Evolutionary conservation across 192 early-diverging fungal genomes (phyloP), one percentile per base, ranked within the genome.

Genomic region (Funneliformis mosseae): DNA sequence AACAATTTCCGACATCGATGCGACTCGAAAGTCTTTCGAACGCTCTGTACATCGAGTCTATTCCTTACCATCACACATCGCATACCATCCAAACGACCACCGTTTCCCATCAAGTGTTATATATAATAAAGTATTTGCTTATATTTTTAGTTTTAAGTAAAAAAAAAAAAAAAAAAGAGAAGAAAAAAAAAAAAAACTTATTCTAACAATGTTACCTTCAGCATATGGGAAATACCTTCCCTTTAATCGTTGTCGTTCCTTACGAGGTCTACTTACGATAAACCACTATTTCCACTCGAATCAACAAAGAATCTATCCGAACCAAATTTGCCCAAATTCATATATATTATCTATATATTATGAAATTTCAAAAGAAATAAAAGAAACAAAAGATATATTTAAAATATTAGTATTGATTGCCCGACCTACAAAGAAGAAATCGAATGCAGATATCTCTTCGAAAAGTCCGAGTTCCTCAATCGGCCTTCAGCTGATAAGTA

Each of bases 21-120:
- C 75, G 75, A 76, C 60, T 76, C 75, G 75, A 76, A 74, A 76
- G 14, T 62, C 75, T 76, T 76, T 76, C 55, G 75, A 76, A 76
- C 59, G 75, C 28, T 76, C 38, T 76, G 75, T 76, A 62, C 75
- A 48, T 76, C 75, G 75, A 76, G 75, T 76, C 60, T 62, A 23
- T 76, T 62, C 38, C 60, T 76, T 4, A 46, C 27, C 69, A 42
- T 71, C 69, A 71, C 18, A 71, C 28, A 43, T 76, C 75, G 60
- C 72, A 74, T 50, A 74, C 72, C 72, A 74, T 55, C 72, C 75
- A 62, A 39, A 76, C 75, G 75, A 76, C 75, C 75, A 76, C 75
- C 75, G 55, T 59, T 62, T 74, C 75, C 39, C 60, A 62, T 43
- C 75, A 76, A 76, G 75, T 62, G 75, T 76, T 62, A 63, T 23